Evolutionary conservation across 768 basidiomycete genomes (phyloP), one percentile per base, ranked within the genome.

Genomic region (Kondoa subrosea): DNA sequence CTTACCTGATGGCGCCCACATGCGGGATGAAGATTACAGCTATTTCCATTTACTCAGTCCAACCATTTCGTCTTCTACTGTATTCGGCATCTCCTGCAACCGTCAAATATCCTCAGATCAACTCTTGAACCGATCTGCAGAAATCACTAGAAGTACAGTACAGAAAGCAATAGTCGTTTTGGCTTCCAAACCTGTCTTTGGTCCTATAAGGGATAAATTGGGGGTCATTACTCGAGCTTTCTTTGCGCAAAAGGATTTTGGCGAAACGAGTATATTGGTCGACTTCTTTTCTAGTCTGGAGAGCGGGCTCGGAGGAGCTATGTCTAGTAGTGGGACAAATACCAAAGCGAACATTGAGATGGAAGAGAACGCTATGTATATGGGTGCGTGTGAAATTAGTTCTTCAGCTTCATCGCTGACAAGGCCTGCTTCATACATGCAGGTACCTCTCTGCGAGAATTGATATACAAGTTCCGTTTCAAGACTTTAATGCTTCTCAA

Each of bases 11-110:
- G 95, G 95, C 21, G 95, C 95, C 12, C 95, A 99, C 78, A 76
- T 95, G 88, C 86, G 85, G 71, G 79, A 84, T 25, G 93, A 97
- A 79, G 95, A 99, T 75, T 97, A 96, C 75, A 89, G 89, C 0
- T 97, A 96, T 77, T 99, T 99, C 75, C 91, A 93, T 75, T 78
- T 93, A 30, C 60, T 69, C 67, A 30, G 71, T 50, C 67, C 72
- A 30, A 27, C 80, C 83, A 15, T 82, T 84, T 12, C 82, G 82
- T 0, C 64, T 0, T 83, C 82, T 21, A 97, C 95, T 2, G 79
- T 97, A 50, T 99, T 97, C 75, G 95, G 93, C 34, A 97, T 99
- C 75, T 96, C 92, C 85, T 93, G 74, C 77, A 96, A 97, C 73
- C 89, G 92, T 62, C 95, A 99, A 79, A 90, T 99, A 34, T 80